Base-by-base conservation (phyloP, 2,329 filamentous ascomycete species). In the Cryphonectria japonica region DNA sequence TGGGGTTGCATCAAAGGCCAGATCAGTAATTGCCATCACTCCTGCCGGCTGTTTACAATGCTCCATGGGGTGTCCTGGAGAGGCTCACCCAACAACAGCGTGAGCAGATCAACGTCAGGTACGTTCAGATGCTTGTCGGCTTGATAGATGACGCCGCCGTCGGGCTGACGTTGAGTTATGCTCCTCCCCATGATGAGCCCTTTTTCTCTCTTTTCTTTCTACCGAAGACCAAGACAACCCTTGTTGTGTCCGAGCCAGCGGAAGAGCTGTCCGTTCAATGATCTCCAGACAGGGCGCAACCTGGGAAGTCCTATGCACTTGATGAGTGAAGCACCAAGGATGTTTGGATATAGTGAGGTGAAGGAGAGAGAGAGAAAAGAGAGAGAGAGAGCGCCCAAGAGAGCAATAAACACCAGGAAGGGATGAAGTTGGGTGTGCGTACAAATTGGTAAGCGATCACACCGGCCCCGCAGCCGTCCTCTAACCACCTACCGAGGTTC, bases 81-180 rank as follows among this genome's bases (percentile, higher is more conserved):
- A 13, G 26, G 39, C 75, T 69, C 75, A 84, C 83, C 84, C 46
- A 85, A 84, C 0, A 86, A 73, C 41, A 82, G 74, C 0, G 83
- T 83, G 50, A 85, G 76, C 8, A 85, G 67, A 71, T 86, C 84
- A 26, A 85, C 46, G 14, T 78, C 75, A 0, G 84, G 83, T 3
- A 85, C 70, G 1, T 78, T 70, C 11, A 80, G 67, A 5, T 73
- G 71, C 57, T 78, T 74, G 41, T 75, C 76, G 1, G 81, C 73
- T 57, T 77, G 77, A 74, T 84, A 85, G 64, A 84, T 80, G 75
- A 80, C 37, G 63, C 69, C 80, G 74, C 81, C 75, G 57, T 77
- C 75, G 13, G 75, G 68, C 34, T 74, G 77, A n/a, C 73, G 75
- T 60, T 80, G 76, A 8, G 77, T 71, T 26, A 73, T 77, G 43